Evolutionary conservation across 805 yeast species (phyloP), one percentile per base, ranked within the genome.

Genomic region (Ogataea henricii): DNA sequence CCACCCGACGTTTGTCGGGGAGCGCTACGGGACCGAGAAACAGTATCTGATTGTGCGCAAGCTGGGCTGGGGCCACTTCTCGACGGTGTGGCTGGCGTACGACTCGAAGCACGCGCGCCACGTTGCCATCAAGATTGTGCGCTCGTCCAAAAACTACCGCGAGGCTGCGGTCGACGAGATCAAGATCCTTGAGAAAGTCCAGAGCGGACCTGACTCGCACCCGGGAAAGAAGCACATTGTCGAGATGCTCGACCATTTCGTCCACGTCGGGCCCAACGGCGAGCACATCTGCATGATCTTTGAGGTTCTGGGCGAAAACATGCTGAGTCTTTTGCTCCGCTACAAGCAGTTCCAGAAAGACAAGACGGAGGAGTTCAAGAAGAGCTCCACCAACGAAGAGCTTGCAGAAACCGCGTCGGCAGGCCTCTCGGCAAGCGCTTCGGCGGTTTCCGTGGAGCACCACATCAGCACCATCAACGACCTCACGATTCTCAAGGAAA

Each of bases 61-160:
- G 60, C 66, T 83, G 7, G 89, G 89, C 2, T 81, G 86, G 86
- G 88, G 89, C 29, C 86, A 82, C 58, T 83, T 83, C 56, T 78
- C 85, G 33, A 82, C 87, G 1, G 88, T 83, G n/a, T 83, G 87
- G 87, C 63, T 83, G 23, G 85, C 85, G 1, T 64, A 60, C 43
- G 78, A 76, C 44, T 52, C 63, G 2, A 46, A 54, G 2, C 36
- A 57, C 13, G 67, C 68, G 14, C 59, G 69, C 23, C 83, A 79
- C 56, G 85, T 79, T 48, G 87, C 87, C 18, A 70, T 83, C 55
- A 83, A 83, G 58, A 77, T 83, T 52, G 85, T 82, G 16, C 72
- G 82, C 51, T 74, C 83, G 1, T 72, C 77, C 22, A 63, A 69
- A 29, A 74, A 72, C 59, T 82, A 80, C 62, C 67, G 74, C 16